phyloP scores from a whole-genome alignment of 116 monocot genomes.

The Cymodocea nodosa region DNA sequence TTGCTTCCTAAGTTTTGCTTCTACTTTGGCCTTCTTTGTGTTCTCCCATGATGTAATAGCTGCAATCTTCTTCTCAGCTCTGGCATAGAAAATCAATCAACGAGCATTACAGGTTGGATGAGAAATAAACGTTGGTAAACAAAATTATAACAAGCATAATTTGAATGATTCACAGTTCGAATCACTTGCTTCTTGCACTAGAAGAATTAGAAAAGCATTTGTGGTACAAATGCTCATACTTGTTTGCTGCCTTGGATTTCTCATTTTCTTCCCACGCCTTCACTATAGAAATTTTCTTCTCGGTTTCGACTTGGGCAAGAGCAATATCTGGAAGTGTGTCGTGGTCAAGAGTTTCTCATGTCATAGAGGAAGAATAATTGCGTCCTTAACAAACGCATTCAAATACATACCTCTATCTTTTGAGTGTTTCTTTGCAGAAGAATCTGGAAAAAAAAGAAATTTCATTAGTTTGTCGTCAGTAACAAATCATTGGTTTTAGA shows the following conservation, averaged over 20 bases:
- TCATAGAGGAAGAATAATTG: not conserved
- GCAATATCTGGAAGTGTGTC: slow-evolving; percentile 32
- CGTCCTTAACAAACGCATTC: not conserved
- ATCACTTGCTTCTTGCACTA: no score
- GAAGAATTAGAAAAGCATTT: no score
- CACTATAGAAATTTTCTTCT: slow-evolving; percentile 64
- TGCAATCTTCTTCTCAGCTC: slow-evolving; percentile 47
- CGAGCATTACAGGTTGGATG: not conserved
- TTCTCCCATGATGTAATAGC: slow-evolving; percentile 56
- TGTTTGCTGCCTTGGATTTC: slow-evolving; percentile 64
- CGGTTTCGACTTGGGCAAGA: slow-evolving; percentile 46
- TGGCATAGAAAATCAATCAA: not conserved
- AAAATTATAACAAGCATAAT: no score
- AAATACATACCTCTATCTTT: slow-evolving; percentile 34
- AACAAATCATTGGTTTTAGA: no score
- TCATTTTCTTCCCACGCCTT: slow-evolving; percentile 92
- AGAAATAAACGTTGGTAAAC: no score
- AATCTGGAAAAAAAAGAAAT: no score
- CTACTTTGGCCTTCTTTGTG: slow-evolving; percentile 34
- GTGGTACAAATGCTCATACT: slow-evolving; percentile 15
- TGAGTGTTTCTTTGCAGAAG: slow-evolving; percentile 11
- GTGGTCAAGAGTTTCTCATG: not conserved
- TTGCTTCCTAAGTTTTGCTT: slow-evolving; percentile 33
- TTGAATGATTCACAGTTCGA: no score
- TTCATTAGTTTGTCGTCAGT: no score